A percentile compares a stretch with the other conserved stretches of the same genome.
phyloP scores from a whole-genome alignment of 2,329 filamentous ascomycete genomes.

The Zasmidium citrigriseum region DNA sequence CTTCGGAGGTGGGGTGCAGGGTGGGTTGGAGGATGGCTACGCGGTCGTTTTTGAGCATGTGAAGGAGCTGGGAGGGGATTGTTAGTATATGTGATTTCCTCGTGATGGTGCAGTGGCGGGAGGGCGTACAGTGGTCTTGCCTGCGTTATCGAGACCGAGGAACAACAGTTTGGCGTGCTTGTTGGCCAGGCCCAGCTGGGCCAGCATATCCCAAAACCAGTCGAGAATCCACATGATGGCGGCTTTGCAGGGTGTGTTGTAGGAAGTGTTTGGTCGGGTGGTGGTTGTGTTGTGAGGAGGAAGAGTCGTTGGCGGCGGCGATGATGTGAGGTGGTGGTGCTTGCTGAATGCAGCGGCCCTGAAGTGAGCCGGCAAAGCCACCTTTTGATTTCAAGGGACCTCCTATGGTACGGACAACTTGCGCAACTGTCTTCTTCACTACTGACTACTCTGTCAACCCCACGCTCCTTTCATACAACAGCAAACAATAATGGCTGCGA shows the following conservation, averaged over 20 bases:
- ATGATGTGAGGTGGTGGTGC: background rate
- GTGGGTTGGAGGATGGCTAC: constrained; percentile 89
- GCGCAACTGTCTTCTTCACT: background rate
- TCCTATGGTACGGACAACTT: background rate
- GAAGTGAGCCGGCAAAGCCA: background rate
- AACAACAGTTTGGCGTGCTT: constrained; percentile 96
- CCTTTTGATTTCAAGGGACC: background rate
- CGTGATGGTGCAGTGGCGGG: background rate
- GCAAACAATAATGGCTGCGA: background rate
- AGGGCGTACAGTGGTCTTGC: constrained; percentile 72
- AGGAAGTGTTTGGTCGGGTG: background rate
- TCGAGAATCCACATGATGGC: constrained; percentile 83
- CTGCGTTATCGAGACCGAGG: constrained; percentile 89
- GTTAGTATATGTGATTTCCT: constrained; percentile 7
- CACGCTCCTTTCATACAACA: constrained; percentile 5
- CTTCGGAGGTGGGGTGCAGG: constrained; percentile 89
- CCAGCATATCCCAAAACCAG: constrained; percentile 94
- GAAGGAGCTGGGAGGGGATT: constrained; percentile 58
- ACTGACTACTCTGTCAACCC: background rate
- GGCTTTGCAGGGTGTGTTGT: too few species aligned
- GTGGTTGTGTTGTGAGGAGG: constrained; percentile 1
- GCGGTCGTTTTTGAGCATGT: constrained; percentile 97
- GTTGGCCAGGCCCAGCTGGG: constrained; percentile 84
- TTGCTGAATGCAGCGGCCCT: background rate
- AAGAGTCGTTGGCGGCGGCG: background rate